phyloP scores from a whole-genome alignment of 345 rosid genomes.

The Barbarea vulgaris region DNA sequence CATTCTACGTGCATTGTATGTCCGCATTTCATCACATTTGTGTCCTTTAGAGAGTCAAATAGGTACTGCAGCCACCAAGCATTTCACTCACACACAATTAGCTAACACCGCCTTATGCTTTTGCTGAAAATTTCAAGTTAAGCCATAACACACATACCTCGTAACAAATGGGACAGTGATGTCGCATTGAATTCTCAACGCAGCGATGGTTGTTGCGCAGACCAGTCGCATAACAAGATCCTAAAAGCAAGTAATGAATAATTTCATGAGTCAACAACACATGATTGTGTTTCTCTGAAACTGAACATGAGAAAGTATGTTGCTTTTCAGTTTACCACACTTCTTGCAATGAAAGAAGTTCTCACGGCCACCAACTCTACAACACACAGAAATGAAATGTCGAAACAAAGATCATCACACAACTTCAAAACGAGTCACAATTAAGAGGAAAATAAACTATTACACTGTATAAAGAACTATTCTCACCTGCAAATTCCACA shows the following conservation, averaged over 20 bases:
- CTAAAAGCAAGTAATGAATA: conserved; percentile 37
- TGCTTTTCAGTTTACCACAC: conserved; percentile 61
- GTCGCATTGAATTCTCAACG: conserved; percentile 95
- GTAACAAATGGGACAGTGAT: conserved; percentile 95
- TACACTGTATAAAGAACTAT: neutral
- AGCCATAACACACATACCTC: conserved; percentile 57
- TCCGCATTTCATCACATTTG: conserved; percentile 93
- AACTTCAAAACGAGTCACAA: neutral
- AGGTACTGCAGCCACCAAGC: conserved; percentile 56
- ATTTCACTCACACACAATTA: neutral
- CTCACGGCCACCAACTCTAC: conserved; percentile 88
- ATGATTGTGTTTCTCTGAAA: neutral
- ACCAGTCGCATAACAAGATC: conserved; percentile 72
- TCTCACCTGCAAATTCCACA: conserved; percentile 95
- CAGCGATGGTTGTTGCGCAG: conserved; percentile 80
- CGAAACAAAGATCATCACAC: neutral
- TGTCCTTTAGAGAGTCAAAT: conserved; percentile 90
- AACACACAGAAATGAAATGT: neutral
- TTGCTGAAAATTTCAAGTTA: neutral
- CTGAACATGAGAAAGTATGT: neutral
- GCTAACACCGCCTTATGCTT: neutral
- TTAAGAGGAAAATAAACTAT: neutral
- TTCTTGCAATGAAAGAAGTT: conserved; percentile 89
- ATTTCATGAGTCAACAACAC: neutral
- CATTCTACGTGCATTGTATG: conserved; percentile 97